These are phyloP conservation scores for Fragilaria radians DNA, from an alignment of 108 stramenopile species.

Conservation along the genomic window DNA sequence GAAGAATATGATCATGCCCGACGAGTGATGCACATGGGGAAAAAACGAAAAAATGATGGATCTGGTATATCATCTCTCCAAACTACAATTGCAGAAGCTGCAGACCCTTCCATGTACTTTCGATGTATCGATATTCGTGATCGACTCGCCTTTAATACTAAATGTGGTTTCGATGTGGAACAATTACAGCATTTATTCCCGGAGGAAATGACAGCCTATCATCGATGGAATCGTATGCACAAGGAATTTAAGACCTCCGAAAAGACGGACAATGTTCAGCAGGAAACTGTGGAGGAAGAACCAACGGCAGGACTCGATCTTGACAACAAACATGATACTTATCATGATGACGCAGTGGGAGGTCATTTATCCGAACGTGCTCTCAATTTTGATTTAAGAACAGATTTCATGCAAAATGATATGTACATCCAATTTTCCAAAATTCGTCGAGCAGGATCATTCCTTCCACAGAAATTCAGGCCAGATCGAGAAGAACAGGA, in stretches of 20 bases:
- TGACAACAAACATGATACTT: not conserved
- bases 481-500: slow-evolving; percentile 25
- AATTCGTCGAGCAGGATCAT: slow-evolving; percentile 63
- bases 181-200: slow-evolving; percentile 59
- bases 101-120: slow-evolving; percentile 48
- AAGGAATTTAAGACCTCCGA: slow-evolving; percentile 27
- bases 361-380: slow-evolving; percentile 55
- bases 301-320: slow-evolving; percentile 1
- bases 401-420: slow-evolving; percentile 53
- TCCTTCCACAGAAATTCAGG: slow-evolving; percentile 24
- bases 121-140: slow-evolving; percentile 40
- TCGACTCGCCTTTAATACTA: slow-evolving; percentile 23
- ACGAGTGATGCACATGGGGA: not conserved
- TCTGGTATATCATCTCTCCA: too few relatives aligned
- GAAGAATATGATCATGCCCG: slow-evolving; percentile 7
- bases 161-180: slow-evolving; percentile 62
- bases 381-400: slow-evolving; percentile 70
- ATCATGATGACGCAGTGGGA: slow-evolving; percentile 16
- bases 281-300: slow-evolving; percentile 5
- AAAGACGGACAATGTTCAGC: not conserved
- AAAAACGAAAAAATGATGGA: too few relatives aligned
- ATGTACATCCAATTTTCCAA: slow-evolving; percentile 62
- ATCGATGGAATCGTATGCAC: slow-evolving; percentile 76
- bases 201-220: slow-evolving; percentile 74
- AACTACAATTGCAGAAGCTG: slow-evolving; percentile 2